Evolutionary conservation across 1,139 yeast genomes (phyloP).

Genomic region (Taphrina flavorubra): DNA sequence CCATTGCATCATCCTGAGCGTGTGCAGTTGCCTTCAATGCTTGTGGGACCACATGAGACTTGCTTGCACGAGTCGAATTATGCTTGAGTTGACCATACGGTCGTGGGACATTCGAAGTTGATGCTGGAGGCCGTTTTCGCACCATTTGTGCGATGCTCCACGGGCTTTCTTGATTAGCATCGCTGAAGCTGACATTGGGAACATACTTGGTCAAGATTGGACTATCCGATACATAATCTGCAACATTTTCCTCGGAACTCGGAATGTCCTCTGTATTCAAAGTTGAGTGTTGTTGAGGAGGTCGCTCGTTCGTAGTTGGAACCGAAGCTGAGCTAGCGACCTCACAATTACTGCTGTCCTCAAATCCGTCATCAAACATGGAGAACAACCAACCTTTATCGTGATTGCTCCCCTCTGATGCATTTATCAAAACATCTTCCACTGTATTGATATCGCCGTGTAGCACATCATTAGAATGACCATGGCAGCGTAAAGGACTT

Average conservation of each 20-base stretch:
- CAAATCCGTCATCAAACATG: constrained; percentile 13
- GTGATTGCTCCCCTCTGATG: not conserved
- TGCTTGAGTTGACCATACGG: too few species aligned
- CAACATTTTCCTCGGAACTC: constrained; percentile 2
- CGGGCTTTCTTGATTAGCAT: constrained; percentile 4
- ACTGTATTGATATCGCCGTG: too few species aligned
- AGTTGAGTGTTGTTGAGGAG: not conserved
- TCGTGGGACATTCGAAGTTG: too few species aligned
- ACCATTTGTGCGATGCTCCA: constrained; percentile 20
- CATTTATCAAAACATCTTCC: too few species aligned
- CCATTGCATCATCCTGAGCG: too few species aligned
- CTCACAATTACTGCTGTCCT: not conserved
- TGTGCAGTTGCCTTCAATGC: too few species aligned
- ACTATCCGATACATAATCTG: constrained; percentile 13
- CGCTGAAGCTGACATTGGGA: not conserved
- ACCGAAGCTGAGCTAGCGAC: not conserved
- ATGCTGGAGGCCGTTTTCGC: not conserved
- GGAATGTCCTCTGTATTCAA: not conserved
- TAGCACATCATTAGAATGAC: too few species aligned
- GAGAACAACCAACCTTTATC: constrained; percentile 14
- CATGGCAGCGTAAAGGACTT: constrained; percentile 3
- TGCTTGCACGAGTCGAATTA: too few species aligned
- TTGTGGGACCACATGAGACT: too few species aligned
- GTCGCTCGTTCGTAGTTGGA: not conserved
- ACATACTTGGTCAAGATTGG: constrained; percentile 8